A percentile compares a stretch with the other conserved stretches of the same genome.
These are phyloP conservation scores for Stephania japonica DNA, from an alignment of 164 flowering plant genomes.

Conservation along the genomic window DNA sequence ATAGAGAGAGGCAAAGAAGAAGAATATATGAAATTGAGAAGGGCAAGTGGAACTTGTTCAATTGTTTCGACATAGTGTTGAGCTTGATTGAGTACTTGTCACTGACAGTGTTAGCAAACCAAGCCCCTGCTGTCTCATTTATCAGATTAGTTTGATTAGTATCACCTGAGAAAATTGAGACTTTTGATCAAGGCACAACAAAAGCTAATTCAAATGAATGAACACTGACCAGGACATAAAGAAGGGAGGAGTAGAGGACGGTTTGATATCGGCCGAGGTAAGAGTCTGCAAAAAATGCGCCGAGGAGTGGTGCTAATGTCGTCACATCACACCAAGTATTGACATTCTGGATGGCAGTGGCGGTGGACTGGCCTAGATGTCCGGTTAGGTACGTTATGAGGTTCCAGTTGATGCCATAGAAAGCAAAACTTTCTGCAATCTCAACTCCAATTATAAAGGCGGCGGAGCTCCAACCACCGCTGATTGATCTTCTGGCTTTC, in stretches of 20 bases:
- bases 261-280: constrained; percentile 29
- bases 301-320: constrained; percentile 21
- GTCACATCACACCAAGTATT: constrained; percentile 3
- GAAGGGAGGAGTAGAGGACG: constrained; percentile 23
- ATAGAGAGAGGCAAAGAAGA: constrained; percentile 22
- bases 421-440: constrained; percentile 43
- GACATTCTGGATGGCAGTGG: neutral
- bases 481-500: constrained; percentile 18
- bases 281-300: constrained; percentile 22
- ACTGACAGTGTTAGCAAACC: constrained; percentile 21
- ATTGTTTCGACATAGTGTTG: neutral
- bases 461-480: constrained; percentile 46
- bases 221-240: constrained; percentile 27
- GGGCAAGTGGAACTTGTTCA: constrained; percentile 3
- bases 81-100: constrained; percentile 5
- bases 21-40: constrained; percentile 5
- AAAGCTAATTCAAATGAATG: no score
- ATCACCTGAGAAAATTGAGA: neutral
- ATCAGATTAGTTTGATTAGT: no score
- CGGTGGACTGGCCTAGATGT: neutral
- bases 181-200: no score
- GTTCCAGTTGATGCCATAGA: constrained; percentile 34
- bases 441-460: constrained; percentile 39
- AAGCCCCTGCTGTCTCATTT: constrained; percentile 17
- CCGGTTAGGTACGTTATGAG: constrained; percentile 34